phyloP scores from a whole-genome alignment of 2,329 filamentous ascomycete genomes.

The Nannizziopsis arthrosporioides region DNA sequence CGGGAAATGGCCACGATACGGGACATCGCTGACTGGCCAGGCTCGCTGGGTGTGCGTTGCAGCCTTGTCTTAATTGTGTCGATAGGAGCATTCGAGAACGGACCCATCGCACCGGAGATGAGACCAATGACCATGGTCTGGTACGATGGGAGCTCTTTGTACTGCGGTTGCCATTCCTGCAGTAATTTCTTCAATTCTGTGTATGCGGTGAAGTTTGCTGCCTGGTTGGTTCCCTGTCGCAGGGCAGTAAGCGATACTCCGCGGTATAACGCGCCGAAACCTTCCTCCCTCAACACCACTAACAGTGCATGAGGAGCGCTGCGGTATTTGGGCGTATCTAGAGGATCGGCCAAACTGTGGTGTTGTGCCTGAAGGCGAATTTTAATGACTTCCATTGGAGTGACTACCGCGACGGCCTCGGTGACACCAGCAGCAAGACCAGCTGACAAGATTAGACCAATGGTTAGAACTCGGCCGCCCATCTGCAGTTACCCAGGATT shows the following conservation, averaged over 20 bases:
- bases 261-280: slow-evolving; percentile 73
- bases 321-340: slow-evolving; percentile 93
- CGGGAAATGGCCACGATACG: slow-evolving; percentile 67
- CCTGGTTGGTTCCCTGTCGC: slow-evolving; percentile 92
- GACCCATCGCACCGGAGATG: slow-evolving; percentile 86
- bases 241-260: slow-evolving; percentile 89
- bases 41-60: slow-evolving; percentile 75
- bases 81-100: slow-evolving; percentile 91
- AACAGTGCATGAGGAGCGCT: slow-evolving; percentile 76
- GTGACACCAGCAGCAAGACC: slow-evolving; percentile 88
- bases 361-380: slow-evolving; percentile 96
- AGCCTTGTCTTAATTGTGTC: slow-evolving; percentile 97
- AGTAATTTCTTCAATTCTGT: slow-evolving; percentile 78
- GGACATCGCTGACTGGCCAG: slow-evolving; percentile 66
- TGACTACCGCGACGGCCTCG: slow-evolving; percentile 91
- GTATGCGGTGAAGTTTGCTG: slow-evolving; percentile 97
- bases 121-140: slow-evolving; percentile 87
- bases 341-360: slow-evolving; percentile 92
- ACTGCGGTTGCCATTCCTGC: slow-evolving; percentile 60
- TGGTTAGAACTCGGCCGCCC: neutral
- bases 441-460: slow-evolving; percentile 38
- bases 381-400: slow-evolving; percentile 98
- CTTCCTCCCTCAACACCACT: slow-evolving; percentile 87
- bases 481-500: neutral
- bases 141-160: slow-evolving; percentile 62